Conservation (phyloP, 139 green algal species). For the Picochlorum sp. region DNA sequence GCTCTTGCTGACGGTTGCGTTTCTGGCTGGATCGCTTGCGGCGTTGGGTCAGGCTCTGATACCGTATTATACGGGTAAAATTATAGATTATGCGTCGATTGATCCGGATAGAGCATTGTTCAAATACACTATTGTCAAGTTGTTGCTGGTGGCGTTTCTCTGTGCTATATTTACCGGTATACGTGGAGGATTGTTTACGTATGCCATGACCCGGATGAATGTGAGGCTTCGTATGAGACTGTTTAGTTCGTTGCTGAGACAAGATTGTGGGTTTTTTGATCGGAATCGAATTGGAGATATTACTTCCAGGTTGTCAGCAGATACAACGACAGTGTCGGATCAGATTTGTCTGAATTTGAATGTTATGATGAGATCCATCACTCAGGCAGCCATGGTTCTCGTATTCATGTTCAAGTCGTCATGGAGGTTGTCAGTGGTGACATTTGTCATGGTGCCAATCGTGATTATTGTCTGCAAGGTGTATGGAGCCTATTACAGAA, state of each 20-base stretch:
- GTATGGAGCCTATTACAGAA: conserved; percentile 67
- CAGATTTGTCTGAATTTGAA: conserved; percentile 73
- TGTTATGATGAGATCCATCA: conserved; percentile 49
- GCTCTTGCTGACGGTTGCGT: conserved; percentile 43
- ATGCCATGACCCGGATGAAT: conserved; percentile 33
- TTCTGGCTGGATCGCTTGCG: conserved; percentile 45
- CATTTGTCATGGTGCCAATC: conserved; percentile 69
- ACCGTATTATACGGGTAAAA: conserved; percentile 58
- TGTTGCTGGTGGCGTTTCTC: conserved; percentile 46
- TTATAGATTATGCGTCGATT: conserved; percentile 74
- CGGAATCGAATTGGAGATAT: conserved; percentile 49
- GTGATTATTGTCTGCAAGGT: conserved; percentile 64
- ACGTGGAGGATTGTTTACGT: conserved; percentile 63
- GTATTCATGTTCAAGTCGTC: conserved; percentile 74
- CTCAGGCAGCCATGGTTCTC: conserved; percentile 58
- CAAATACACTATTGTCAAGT: conserved; percentile 35
- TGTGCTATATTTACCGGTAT: conserved; percentile 63
- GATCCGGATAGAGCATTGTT: conserved; percentile 48
- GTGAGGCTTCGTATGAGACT: conserved; percentile 31
- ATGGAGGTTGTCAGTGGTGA: conserved; percentile 73
- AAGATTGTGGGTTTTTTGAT: conserved; percentile 80
- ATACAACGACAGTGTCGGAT: conserved; percentile 70
- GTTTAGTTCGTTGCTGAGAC: conserved; percentile 52
- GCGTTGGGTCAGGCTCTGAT: conserved; percentile 59
- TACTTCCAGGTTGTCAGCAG: conserved; percentile 50